Evolutionary conservation across 371 early-diverging fungal genomes (phyloP).

Genomic region (Actinomucor elegans): DNA sequence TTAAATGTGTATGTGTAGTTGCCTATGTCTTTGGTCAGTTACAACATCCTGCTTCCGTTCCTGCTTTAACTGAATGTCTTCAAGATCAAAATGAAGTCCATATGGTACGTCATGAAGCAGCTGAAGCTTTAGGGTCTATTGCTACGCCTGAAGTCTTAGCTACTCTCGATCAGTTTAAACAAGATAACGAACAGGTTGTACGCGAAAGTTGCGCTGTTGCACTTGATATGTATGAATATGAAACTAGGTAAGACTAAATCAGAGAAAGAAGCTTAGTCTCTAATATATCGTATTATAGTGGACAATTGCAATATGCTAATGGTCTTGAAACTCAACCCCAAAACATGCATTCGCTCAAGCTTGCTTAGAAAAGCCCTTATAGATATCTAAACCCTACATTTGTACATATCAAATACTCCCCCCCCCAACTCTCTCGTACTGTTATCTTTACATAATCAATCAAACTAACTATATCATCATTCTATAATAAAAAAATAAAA

Average conservation of each 20-base stretch:
- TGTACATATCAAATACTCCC: background rate
- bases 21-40: constrained; percentile 99
- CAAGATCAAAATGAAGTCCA: constrained; percentile 76
- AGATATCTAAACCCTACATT: background rate
- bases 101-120: constrained; percentile 99
- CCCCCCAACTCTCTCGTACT: background rate
- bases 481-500: background rate
- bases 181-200: constrained; percentile 86
- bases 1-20: no score
- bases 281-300: constrained; percentile 13
- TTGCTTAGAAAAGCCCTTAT: constrained; percentile 9
- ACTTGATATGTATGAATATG: constrained; percentile 95
- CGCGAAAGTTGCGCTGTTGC: constrained; percentile 96
- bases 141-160: constrained; percentile 88
- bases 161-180: constrained; percentile 69
- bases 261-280: background rate
- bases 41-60: constrained; percentile 88
- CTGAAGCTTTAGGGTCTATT: constrained; percentile 99
- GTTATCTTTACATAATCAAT: background rate
- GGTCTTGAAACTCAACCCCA: constrained; percentile 37
- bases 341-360: constrained; percentile 37
- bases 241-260: constrained; percentile 55
- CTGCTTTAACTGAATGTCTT: constrained; percentile 76
- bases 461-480: background rate
- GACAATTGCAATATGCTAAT: constrained; percentile 73